These are phyloP conservation scores for Pythium chondricola DNA, from an alignment of 352 stramenopile species.

Conservation along the genomic window DNA sequence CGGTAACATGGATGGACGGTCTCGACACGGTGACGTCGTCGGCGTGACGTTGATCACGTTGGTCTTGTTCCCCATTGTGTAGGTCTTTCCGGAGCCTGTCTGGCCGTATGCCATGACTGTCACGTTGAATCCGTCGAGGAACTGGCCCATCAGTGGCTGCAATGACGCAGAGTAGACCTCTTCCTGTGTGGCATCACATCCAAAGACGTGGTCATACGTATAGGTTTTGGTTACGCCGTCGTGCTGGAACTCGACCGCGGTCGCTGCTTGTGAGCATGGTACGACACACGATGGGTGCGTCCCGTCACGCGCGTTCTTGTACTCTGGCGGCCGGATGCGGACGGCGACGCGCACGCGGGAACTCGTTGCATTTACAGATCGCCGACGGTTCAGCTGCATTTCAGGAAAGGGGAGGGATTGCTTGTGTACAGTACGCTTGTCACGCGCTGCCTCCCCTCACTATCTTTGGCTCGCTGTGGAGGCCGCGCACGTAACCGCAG, in stretches of 20 bases:
- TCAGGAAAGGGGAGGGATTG: neutral
- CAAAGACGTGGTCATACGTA: conserved; percentile 66
- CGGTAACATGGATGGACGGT: conserved; percentile 8
- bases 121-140: conserved; percentile 56
- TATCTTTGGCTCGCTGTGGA: too few species aligned
- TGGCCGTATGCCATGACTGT: conserved; percentile 58
- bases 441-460: too few species aligned
- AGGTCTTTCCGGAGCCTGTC: conserved; percentile 50
- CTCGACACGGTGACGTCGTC: conserved; percentile 14
- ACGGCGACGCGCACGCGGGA: conserved; percentile 60
- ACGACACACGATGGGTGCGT: conserved; percentile 11
- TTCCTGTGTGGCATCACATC: conserved; percentile 25
- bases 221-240: conserved; percentile 42
- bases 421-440: conserved; percentile 1
- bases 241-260: conserved; percentile 29
- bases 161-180: conserved; percentile 35
- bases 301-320: conserved; percentile 21
- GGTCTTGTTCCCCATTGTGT: conserved; percentile 42
- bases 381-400: conserved; percentile 9
- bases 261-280: conserved; percentile 1
- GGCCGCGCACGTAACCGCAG: too few species aligned
- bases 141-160: conserved; percentile 35
- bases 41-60: conserved; percentile 21
- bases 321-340: conserved; percentile 39
- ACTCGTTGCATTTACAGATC: conserved; percentile 9